Conservation (phyloP, 2,329 filamentous ascomycete species). For the Aspergillus uvarum region DNA sequence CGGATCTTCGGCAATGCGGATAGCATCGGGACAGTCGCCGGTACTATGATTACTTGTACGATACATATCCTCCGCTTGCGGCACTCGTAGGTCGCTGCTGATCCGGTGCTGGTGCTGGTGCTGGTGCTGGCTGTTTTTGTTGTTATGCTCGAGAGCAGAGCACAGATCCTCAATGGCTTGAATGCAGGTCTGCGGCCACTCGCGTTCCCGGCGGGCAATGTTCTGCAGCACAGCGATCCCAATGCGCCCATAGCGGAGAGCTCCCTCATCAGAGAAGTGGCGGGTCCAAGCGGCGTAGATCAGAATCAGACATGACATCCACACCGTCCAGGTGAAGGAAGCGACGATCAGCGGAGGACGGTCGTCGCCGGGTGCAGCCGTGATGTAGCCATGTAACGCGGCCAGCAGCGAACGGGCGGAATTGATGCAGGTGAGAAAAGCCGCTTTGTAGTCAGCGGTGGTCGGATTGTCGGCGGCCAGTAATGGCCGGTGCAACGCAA, state of each 20-base stretch:
- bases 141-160: conserved; percentile 21
- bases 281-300: conserved; percentile 52
- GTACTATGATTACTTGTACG: not conserved
- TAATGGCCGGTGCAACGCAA: conserved; percentile 53
- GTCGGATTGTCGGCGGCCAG: conserved; percentile 48
- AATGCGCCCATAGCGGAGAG: conserved; percentile 41
- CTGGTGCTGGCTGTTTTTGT: no score
- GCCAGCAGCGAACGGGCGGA: conserved; percentile 52
- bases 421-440: conserved; percentile 53
- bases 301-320: conserved; percentile 55
- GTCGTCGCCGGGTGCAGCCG: not conserved
- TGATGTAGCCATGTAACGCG: conserved; percentile 36
- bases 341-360: conserved; percentile 48
- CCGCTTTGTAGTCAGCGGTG: conserved; percentile 44
- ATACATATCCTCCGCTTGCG: not conserved
- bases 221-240: conserved; percentile 35
- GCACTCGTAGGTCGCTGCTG: not conserved
- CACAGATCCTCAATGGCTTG: conserved; percentile 38
- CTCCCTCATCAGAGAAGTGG: conserved; percentile 40
- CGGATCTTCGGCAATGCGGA: not conserved
- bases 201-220: conserved; percentile 34
- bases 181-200: conserved; percentile 43
- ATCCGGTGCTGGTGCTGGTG: no score
- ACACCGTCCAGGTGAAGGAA: conserved; percentile 54
- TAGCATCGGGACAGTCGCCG: not conserved